Evolutionary conservation across 164 flowering plant genomes (phyloP).

Genomic region (Vitis vinifera): ASM3070453v1 NC_081818.1:826501-827000

Average conservation of each 20-base stretch:
- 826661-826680: no score
- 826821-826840: not conserved
- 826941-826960: constrained; percentile 4
- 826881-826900: constrained; percentile 16
- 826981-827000: constrained; percentile 2
- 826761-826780: not conserved
- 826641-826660: no score
- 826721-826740: constrained; percentile 3
- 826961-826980: not conserved
- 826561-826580: no score
- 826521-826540: no score
- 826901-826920: constrained; percentile 2
- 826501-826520: no score
- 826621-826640: no score
- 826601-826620: no score
- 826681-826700: no score
- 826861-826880: constrained; percentile 24
- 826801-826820: not conserved
- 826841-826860: constrained; percentile 11
- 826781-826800: not conserved
- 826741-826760: not conserved
- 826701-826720: constrained; percentile 4
- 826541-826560: no score
- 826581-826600: no score
- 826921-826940: constrained; percentile 16